Evolutionary conservation across 106 monocot genomes (phyloP), one percentile per base, ranked within the genome.

Genomic region (Triglochin maritima): DNA sequence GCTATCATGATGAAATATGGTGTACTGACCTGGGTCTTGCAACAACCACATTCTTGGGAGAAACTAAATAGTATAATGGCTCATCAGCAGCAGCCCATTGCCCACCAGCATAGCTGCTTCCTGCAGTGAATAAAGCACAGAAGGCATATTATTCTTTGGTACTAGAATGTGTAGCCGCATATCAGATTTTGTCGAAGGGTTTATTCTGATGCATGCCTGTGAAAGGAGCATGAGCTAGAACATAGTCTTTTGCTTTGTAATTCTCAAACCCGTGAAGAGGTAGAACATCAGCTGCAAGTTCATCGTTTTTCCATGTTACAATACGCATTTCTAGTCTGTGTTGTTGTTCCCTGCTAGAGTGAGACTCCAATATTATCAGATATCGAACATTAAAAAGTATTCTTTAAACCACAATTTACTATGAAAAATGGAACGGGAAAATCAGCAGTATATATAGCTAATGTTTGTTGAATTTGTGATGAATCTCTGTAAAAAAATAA

Each of bases 21-120:
- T 29, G 29, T 29, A 89, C 89, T 68, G 29, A 98, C 96, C 96
- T 91, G 69, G 96, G 91, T 59, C 83, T 88, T 69, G 96, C 96
- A 77, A 98, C 82, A 14, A 98, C 96, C 66, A 98, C 76, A 83
- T 98, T 91, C 62, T 98, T 98, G 46, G 96, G 91, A 81, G 91
- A 98, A 49, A 98, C 88, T 56, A 98, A 84, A 72, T 98, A 98
- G 64, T 98, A 98, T 55, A 91, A 69, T 76, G 96, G 91, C 75
- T 98, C 96, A 65, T 98, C 91, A 57, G 91, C 96, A 71, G 84
- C 86, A 70, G 96, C 91, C 96, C 96, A 98, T 69, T 98, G 96
- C n/a, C 88, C 91, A 68, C 91, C 96, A 63, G 96, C 96, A 81
- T 98, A 86, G 70, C 96, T 98, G 69, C 88, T 98, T 77, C 96